Evolutionary conservation across 805 yeast genomes (phyloP).

Genomic region (Starmera caribaea): DNA sequence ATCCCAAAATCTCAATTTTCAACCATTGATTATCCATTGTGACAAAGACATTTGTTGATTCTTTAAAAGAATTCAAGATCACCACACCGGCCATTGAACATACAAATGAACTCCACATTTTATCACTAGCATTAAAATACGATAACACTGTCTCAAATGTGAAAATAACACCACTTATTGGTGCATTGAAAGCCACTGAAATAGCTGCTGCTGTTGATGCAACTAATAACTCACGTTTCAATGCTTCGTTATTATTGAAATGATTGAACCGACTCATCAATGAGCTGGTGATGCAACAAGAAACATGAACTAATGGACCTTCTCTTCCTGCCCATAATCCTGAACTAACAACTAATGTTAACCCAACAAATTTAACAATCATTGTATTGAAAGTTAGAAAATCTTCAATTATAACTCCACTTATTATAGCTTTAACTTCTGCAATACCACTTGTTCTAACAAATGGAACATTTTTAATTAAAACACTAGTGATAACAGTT

Average conservation of each 20-base stretch:
- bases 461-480: slow-evolving; percentile 23
- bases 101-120: slow-evolving; percentile 80
- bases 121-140: slow-evolving; percentile 49
- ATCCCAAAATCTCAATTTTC: slow-evolving; percentile 60
- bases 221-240: slow-evolving; percentile 52
- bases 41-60: slow-evolving; percentile 45
- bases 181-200: slow-evolving; percentile 77
- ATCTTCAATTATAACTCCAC: slow-evolving; percentile 48
- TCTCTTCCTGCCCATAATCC: slow-evolving; percentile 83
- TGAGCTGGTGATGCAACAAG: slow-evolving; percentile 46
- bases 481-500: slow-evolving; percentile 27
- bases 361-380: slow-evolving; percentile 45
- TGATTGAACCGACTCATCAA: slow-evolving; percentile 24
- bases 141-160: slow-evolving; percentile 61
- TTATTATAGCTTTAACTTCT: slow-evolving; percentile 58
- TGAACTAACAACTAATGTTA: slow-evolving; percentile 58
- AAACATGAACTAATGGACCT: slow-evolving; percentile 78
- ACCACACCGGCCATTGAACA: slow-evolving; percentile 68
- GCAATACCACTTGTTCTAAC: slow-evolving; percentile 58
- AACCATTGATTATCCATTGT: slow-evolving; percentile 73
- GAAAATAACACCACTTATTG: slow-evolving; percentile 81
- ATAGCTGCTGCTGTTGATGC: slow-evolving; percentile 83
- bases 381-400: slow-evolving; percentile 46
- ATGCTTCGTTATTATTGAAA: slow-evolving; percentile 39
- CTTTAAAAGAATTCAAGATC: slow-evolving; percentile 39